Evolutionary conservation across 208 protist species (phyloP).

Genomic region (Novymonas esmeraldas): DNA sequence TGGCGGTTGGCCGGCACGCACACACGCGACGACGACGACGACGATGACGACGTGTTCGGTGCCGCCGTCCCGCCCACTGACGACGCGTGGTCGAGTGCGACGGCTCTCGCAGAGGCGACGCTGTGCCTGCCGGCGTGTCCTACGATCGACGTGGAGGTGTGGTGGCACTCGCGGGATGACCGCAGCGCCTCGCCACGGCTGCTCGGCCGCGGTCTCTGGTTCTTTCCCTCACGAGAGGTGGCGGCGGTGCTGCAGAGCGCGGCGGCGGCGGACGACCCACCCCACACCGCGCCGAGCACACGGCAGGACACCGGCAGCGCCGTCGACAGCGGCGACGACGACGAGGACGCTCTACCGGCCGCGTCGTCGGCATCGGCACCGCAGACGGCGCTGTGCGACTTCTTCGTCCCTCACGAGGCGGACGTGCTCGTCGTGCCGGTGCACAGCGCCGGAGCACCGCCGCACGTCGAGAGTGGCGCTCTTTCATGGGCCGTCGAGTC

Average conservation of each 20-base stretch:
- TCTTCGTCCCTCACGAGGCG: conserved; percentile 24
- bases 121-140: conserved; percentile 24
- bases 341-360: neutral
- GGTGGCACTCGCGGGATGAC: conserved; percentile 21
- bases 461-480: conserved; percentile 11
- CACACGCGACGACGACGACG: neutral
- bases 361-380: neutral
- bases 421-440: conserved; percentile 13
- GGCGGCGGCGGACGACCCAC: too few species aligned
- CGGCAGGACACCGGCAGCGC: too few species aligned
- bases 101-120: conserved; percentile 8
- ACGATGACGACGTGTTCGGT: conserved; percentile 6
- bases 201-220: conserved; percentile 20
- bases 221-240: conserved; percentile 6
- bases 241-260: neutral
- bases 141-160: conserved; percentile 16
- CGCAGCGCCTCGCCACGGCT: conserved; percentile 10
- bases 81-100: neutral
- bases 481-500: conserved; percentile 23
- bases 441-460: conserved; percentile 3
- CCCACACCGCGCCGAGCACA: too few species aligned
- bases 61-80: neutral
- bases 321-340: neutral
- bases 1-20: neutral
- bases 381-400: conserved; percentile 7